Conservation (phyloP, 2,329 filamentous ascomycete genomes). For the Pseudocercospora musae region DNA sequence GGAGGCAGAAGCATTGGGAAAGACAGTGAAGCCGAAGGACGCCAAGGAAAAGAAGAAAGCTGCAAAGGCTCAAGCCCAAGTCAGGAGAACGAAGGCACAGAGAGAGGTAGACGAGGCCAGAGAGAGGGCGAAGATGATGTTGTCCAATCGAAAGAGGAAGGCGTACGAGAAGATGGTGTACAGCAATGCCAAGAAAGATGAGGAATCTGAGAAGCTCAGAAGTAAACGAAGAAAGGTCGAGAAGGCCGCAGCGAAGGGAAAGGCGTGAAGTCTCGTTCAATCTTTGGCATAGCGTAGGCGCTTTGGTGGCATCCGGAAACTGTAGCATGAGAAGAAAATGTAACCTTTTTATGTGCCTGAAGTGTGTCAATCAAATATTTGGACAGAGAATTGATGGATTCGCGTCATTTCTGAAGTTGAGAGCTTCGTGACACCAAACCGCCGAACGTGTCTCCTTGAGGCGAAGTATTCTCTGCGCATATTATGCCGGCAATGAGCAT, state of each 20-base stretch:
- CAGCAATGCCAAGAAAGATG: constrained; percentile 88
- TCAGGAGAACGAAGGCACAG: constrained; percentile 63
- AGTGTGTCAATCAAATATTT: not conserved
- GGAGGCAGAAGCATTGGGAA: constrained; percentile 82
- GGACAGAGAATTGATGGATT: not conserved
- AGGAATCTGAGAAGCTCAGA: constrained; percentile 80
- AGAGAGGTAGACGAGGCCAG: constrained; percentile 76
- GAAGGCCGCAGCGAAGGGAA: constrained; percentile 25
- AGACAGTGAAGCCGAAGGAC: constrained; percentile 47
- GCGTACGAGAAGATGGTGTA: constrained; percentile 96
- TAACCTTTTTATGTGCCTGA: not conserved
- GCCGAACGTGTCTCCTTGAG: not conserved
- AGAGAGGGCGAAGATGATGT: constrained; percentile 95
- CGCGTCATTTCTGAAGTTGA: not conserved
- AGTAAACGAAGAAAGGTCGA: constrained; percentile 90
- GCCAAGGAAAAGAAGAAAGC: constrained; percentile 56
- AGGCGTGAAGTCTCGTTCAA: not conserved
- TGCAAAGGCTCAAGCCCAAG: constrained; percentile 65
- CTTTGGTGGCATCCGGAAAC: not conserved
- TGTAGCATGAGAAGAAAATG: not conserved
- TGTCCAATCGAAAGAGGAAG: constrained; percentile 96
- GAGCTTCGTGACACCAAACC: not conserved
- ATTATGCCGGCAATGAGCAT: constrained; percentile 10
- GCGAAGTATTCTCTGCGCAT: not conserved
- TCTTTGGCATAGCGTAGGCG: not conserved